These are phyloP conservation scores for Zasmidium angulare DNA, from an alignment of 2,329 filamentous ascomycete species.

Conservation along the genomic window DNA sequence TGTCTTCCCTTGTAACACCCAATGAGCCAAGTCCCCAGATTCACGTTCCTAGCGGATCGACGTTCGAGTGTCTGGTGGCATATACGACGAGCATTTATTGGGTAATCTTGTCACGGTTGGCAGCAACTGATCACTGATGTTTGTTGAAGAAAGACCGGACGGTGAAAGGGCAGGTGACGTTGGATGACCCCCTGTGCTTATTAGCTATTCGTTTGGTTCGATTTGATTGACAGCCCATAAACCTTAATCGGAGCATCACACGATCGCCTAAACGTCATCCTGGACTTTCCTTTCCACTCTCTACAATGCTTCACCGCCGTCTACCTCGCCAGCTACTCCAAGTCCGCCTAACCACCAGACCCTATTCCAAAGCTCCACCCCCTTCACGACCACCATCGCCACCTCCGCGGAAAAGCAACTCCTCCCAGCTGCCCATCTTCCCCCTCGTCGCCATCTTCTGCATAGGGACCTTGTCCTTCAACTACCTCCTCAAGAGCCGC, in stretches of 20 bases:
- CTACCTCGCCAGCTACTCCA: neutral
- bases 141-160: neutral
- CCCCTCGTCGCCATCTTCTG: conserved; percentile 50
- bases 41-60: too few species aligned
- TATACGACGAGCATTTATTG: too few species aligned
- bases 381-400: neutral
- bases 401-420: conserved; percentile 18
- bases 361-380: neutral
- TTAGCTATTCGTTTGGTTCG: neutral
- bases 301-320: neutral
- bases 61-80: too few species aligned
- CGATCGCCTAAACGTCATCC: neutral
- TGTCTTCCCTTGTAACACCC: too few species aligned
- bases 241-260: neutral
- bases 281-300: neutral
- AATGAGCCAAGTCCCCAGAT: too few species aligned
- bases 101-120: too few species aligned
- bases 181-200: neutral
- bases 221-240: neutral
- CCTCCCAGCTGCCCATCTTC: conserved; percentile 43
- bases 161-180: neutral
- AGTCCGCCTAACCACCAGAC: neutral
- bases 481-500: conserved; percentile 47
- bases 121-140: too few species aligned
- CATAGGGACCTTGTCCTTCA: conserved; percentile 47